Conservation (phyloP, 768 basidiomycete genomes). For the Peribolospora kevripleyi region DNA sequence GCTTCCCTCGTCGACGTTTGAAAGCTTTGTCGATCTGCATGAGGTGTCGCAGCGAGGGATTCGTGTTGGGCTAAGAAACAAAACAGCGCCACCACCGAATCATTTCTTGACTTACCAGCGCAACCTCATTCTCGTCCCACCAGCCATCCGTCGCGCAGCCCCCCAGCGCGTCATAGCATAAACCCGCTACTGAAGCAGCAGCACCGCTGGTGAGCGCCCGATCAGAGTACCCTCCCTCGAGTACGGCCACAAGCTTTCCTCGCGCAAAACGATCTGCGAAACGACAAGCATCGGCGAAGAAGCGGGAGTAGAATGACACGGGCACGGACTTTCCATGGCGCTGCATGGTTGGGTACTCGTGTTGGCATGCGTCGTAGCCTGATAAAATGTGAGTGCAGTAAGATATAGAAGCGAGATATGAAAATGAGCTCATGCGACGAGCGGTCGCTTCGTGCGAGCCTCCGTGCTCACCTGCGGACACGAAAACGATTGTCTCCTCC, state of each 20-base stretch:
- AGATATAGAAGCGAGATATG: neutral
- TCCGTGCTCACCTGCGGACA: constrained; percentile 34
- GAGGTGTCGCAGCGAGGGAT: too few species aligned
- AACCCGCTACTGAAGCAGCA: constrained; percentile 54
- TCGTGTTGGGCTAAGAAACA: too few species aligned
- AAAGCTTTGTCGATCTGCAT: too few species aligned
- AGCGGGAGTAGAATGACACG: constrained; percentile 56
- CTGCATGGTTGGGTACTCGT: constrained; percentile 76
- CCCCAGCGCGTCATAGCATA: constrained; percentile 22
- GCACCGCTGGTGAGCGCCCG: constrained; percentile 59
- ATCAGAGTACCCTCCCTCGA: constrained; percentile 91
- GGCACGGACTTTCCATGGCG: constrained; percentile 77
- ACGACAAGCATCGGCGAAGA: constrained; percentile 34
- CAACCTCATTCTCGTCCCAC: too few species aligned
- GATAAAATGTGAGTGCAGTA: too few species aligned
- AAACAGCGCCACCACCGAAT: too few species aligned
- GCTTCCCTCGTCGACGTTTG: too few species aligned
- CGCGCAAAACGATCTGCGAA: constrained; percentile 19
- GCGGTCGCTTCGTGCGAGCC: too few species aligned
- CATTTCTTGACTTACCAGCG: too few species aligned
- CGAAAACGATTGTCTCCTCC: constrained; percentile 54
- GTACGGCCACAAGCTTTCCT: constrained; percentile 57
- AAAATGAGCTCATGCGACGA: too few species aligned
- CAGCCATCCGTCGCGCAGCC: too few species aligned
- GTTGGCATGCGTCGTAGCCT: constrained; percentile 84